Evolutionary conservation across 306 rosid species (phyloP), one percentile per base, ranked within the genome.

Genomic region (Delonix regia): DNA sequence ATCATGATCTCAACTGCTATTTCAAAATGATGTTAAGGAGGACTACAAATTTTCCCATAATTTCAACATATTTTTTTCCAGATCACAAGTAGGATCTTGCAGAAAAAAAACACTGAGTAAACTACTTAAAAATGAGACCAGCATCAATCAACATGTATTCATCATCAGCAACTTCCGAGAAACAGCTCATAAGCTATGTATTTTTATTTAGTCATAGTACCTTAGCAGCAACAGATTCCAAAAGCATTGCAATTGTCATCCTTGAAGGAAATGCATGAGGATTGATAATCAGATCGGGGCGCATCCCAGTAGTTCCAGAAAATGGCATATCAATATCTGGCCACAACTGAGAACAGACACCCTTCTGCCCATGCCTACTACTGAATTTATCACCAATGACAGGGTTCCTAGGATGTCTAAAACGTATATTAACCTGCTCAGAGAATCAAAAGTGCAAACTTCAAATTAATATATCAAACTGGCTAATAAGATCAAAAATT

Each of bases 211-310:
- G 48, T 44, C 47, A 25, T 9, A 39, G 71, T 88, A 92, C 99
- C 99, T 95, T 95, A 18, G 99, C 98, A 74, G 99, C 98, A 69
- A 93, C 92, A 36, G 98, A 95, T 83, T 95, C 98, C 91, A 95
- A 81, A 83, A 95, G 97, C 99, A 93, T 95, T 28, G 97, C 98
- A 86, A 95, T 95, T 15, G 99, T 95, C 99, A 95, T 95, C 80
- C 99, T 86, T n/a, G 98, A 95, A 78, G 99, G 99, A 86, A 95
- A 95, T 75, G 99, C 99, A 83, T 95, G 99, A 27, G 99, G 99
- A 84, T 95, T 95, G 59, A 95, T 95, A 44, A 95, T 95, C 65
- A 95, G 95, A 93, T 95, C 99, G 21, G 99, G 99, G 21, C 99
- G 98, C 98, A 95, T 91, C 61, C 99, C 99, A 3, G 96, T 87